Conservation (phyloP, 768 basidiomycete species). For the Cystobasidium onofrii region DNA sequence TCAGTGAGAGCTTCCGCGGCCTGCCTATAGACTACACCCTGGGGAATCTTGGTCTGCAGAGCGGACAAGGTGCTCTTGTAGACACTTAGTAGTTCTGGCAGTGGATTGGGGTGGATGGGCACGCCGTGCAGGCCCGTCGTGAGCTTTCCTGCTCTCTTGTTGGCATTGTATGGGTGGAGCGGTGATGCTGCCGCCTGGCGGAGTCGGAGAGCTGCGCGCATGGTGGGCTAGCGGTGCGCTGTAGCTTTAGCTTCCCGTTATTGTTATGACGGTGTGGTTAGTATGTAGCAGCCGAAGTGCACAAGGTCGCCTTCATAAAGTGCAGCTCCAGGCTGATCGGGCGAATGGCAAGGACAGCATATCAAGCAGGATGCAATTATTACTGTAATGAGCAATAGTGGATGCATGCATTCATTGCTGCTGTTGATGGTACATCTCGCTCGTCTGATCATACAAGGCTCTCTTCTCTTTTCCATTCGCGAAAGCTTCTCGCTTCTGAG, state of each 20-base stretch:
- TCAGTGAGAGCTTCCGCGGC: slow-evolving; percentile 73
- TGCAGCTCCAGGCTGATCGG: not conserved
- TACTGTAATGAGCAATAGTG: too few relatives aligned
- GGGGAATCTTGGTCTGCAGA: slow-evolving; percentile 60
- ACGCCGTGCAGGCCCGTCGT: slow-evolving; percentile 79
- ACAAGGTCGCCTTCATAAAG: too few relatives aligned
- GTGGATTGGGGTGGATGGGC: slow-evolving; percentile 69
- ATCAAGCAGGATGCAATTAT: not conserved
- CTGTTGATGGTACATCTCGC: not conserved
- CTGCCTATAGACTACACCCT: slow-evolving; percentile 73
- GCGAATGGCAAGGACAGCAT: not conserved
- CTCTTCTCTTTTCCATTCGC: not conserved
- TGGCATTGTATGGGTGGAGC: slow-evolving; percentile 17
- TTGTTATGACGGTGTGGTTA: too few relatives aligned
- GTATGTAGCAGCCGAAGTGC: too few relatives aligned
- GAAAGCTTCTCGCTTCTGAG: slow-evolving; percentile 4
- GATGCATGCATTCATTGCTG: not conserved
- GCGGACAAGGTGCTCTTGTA: slow-evolving; percentile 68
- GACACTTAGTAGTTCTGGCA: slow-evolving; percentile 65
- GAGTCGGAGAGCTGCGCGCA: slow-evolving; percentile 22
- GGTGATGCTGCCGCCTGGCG: not conserved
- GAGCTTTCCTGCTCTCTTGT: slow-evolving; percentile 50
- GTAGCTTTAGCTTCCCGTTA: too few relatives aligned
- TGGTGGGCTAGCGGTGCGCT: too few relatives aligned
- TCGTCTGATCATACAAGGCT: not conserved